These are phyloP conservation scores for Artemisia tridentata DNA, from an alignment of 129 eudicot species.

Conservation along the genomic window DNA sequence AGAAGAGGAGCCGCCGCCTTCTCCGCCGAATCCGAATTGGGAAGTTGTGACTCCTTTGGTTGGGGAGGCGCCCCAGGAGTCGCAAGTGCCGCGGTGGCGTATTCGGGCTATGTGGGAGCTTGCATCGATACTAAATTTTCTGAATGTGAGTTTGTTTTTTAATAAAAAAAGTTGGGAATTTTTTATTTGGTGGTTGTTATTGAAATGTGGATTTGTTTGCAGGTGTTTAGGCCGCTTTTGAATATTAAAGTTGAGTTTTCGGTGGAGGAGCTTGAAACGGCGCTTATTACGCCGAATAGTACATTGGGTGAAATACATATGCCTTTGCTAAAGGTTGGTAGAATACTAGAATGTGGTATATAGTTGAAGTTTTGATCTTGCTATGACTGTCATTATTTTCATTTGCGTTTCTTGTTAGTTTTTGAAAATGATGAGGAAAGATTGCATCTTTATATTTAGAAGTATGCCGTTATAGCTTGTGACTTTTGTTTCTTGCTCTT, in stretches of 20 bases:
- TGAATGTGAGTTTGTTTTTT: conserved; percentile 72
- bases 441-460: conserved; percentile 6
- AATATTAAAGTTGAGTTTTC: conserved; percentile 81
- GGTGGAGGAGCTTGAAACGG: conserved; percentile 89
- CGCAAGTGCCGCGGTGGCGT: conserved; percentile 85
- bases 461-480: conserved; percentile 2
- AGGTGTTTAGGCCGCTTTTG: conserved; percentile 96
- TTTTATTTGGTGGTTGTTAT: background rate
- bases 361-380: background rate
- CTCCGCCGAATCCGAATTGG: conserved; percentile 50
- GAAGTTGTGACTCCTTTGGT: conserved; percentile 61
- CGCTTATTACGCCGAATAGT: conserved; percentile 76
- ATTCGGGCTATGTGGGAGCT: conserved; percentile 93
- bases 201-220: conserved; percentile 26
- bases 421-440: background rate
- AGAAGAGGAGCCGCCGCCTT: conserved; percentile 42
- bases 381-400: background rate
- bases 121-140: conserved; percentile 81
- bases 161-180: background rate
- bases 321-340: conserved; percentile 85
- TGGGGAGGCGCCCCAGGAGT: conserved; percentile 50
- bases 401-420: conserved; percentile 9
- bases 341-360: background rate
- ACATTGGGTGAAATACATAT: conserved; percentile 84
- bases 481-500: conserved; percentile 13